Conservation (phyloP, 441 rosid species). For the Gossypium gossypioides region DNA sequence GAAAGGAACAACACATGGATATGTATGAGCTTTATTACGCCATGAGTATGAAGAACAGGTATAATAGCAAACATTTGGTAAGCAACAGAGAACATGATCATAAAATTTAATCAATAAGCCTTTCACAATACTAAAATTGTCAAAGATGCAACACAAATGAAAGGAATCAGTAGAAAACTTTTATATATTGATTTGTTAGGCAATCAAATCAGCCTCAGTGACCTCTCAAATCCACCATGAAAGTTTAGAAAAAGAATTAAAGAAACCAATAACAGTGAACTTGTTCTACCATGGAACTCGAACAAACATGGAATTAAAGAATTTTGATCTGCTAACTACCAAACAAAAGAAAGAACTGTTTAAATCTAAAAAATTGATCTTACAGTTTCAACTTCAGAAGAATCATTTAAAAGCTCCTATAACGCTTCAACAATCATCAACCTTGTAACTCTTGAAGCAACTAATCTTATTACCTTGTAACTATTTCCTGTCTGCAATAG, state of each 20-base stretch:
- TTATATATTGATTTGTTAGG: not conserved
- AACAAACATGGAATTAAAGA: not conserved
- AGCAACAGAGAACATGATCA: not conserved
- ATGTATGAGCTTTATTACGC: not conserved
- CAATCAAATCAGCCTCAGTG: not conserved
- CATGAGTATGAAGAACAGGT: not conserved
- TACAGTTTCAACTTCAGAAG: not conserved
- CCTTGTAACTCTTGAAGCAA: not conserved
- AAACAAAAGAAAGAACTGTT: not conserved
- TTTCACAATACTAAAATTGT: no score
- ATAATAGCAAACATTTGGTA: not conserved
- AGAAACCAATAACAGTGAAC: not conserved
- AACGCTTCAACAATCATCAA: not conserved
- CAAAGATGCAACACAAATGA: not conserved
- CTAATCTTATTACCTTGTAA: not conserved
- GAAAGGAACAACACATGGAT: conserved; percentile 4
- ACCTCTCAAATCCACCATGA: not conserved
- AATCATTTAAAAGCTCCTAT: not conserved
- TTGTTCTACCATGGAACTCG: not conserved
- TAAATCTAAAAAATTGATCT: not conserved
- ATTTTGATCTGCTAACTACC: not conserved
- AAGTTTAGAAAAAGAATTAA: not conserved
- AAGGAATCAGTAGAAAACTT: not conserved
- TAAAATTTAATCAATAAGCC: not conserved
- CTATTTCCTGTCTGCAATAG: no score